Base-by-base conservation (phyloP, 306 rosid genomes). In the Begonia peltatifolia region DNA sequence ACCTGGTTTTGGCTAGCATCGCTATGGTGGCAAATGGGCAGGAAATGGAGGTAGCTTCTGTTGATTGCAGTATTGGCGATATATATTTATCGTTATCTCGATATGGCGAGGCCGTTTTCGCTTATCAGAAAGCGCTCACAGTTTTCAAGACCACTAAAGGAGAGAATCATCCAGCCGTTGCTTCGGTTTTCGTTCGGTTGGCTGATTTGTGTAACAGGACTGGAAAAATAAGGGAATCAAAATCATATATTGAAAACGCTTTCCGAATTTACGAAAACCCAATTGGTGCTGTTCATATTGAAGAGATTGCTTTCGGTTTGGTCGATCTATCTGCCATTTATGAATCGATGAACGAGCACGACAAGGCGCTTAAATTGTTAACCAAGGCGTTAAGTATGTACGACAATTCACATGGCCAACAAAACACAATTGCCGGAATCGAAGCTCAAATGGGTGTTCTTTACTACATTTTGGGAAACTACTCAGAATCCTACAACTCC, bases 401-500 rank as follows among this genome's bases (percentile, higher is more conserved):
- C 38, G 75, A 68, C 14, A 75, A 75, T 54, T 80, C 79, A 43
- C 87, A 94, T 6, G 81, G 99, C 30, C 95, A 87, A 60, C 86
- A 79, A 46, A 81, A 69, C 70, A 79, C 92, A 41, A 63, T 90
- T 41, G 94, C 94, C n/a, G 94, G 99, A 54, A 81, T 90, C 55
- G 94, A 90, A 71, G 99, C 99, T 50, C 99, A 90, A 72, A 73
- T 83, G 74, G 99, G 99, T 56, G 96, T 83, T 57, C 66, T 90
- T 76, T 55, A 81, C 74, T 86, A 81, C 61, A 65, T 77, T 76
- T 58, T 86, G 71, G 94, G 67, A 53, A 81, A 75, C 55, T 84
- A 83, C 57, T 58, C 64, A n/a, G 87, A 83, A 53, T 86, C 94
- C 49, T 83, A 86, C 61, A 64, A 77, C 52, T 65, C 88, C 66